Conservation (phyloP, 1,284 basidiomycete species). For the Coniophora puteana region DNA sequence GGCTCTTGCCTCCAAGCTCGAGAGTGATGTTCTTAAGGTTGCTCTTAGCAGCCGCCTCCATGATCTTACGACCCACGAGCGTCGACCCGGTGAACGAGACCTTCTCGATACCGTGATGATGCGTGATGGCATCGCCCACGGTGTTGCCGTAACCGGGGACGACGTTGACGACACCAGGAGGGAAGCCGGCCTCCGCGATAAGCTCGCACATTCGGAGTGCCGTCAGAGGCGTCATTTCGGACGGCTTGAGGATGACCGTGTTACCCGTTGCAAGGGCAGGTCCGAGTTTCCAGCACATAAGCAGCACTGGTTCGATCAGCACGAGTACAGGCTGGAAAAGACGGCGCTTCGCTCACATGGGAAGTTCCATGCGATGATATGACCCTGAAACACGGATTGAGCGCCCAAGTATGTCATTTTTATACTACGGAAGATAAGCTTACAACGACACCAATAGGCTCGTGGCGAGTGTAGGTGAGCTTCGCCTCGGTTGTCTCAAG, state of each 20-base stretch:
- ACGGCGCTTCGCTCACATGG: constrained; percentile 55
- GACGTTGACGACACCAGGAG: constrained; percentile 72
- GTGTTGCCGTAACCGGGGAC: constrained; percentile 61
- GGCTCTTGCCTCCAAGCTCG: constrained; percentile 92
- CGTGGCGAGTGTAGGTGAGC: constrained; percentile 81
- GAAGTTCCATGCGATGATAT: constrained; percentile 84
- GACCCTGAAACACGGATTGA: constrained; percentile 33
- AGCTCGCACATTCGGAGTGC: constrained; percentile 58
- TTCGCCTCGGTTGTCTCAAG: constrained; percentile 74
- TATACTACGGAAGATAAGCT: not conserved
- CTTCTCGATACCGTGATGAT: constrained; percentile 69
- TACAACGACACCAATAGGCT: constrained; percentile 85
- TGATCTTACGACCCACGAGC: constrained; percentile 80
- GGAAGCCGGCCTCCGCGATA: constrained; percentile 54
- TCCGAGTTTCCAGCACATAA: constrained; percentile 81
- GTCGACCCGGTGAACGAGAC: constrained; percentile 78
- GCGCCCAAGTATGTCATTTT: not conserved
- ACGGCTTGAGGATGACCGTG: constrained; percentile 82
- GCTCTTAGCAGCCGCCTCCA: constrained; percentile 77
- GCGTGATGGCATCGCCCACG: constrained; percentile 61
- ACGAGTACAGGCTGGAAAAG: not conserved
- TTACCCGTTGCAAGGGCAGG: constrained; percentile 87
- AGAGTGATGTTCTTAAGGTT: constrained; percentile 90
- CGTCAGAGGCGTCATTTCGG: constrained; percentile 87
- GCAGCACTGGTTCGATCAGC: constrained; percentile 46